These are phyloP conservation scores for Sugiyamaella smithiae DNA, from an alignment of 805 yeast species.

Conservation along the genomic window DNA sequence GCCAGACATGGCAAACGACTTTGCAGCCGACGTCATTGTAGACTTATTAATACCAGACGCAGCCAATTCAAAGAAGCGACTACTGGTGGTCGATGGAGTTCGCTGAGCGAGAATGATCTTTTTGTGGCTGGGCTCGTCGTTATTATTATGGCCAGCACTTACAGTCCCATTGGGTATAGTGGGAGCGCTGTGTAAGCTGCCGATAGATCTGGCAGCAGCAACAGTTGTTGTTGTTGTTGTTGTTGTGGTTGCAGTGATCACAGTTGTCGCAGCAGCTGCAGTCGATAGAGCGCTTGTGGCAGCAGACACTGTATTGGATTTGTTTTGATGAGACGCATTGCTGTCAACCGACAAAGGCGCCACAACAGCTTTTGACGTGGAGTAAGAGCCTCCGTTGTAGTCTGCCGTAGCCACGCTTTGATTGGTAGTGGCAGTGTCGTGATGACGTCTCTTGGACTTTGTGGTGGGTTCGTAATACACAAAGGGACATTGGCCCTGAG, in stretches of 20 bases:
- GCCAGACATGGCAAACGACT: constrained; percentile 33
- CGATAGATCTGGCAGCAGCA: not conserved
- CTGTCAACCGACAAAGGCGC: not conserved
- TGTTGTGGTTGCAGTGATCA: not conserved
- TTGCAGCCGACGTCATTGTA: constrained; percentile 35
- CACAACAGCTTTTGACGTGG: not conserved
- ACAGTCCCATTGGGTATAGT: not conserved
- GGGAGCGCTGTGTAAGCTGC: not conserved
- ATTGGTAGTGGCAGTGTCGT: not conserved
- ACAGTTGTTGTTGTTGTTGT: not conserved
- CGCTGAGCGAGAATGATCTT: constrained; percentile 3
- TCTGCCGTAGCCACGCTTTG: constrained; percentile 33
- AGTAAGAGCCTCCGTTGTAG: not conserved
- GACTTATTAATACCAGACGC: constrained; percentile 60
- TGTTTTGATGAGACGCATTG: not conserved
- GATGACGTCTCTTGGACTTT: not conserved
- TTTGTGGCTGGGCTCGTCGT: constrained; percentile 1
- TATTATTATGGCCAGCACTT: not conserved
- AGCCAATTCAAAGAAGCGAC: constrained; percentile 49
- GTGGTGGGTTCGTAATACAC: constrained; percentile 31
- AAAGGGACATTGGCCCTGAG: constrained; percentile 82
- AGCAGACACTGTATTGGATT: constrained; percentile 11
- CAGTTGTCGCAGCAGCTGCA: constrained; percentile 21
- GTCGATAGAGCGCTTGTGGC: constrained; percentile 8
- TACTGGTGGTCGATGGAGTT: not conserved